Base-by-base conservation (phyloP, 805 yeast species). In the Yamadazyma ubonensis region DNA sequence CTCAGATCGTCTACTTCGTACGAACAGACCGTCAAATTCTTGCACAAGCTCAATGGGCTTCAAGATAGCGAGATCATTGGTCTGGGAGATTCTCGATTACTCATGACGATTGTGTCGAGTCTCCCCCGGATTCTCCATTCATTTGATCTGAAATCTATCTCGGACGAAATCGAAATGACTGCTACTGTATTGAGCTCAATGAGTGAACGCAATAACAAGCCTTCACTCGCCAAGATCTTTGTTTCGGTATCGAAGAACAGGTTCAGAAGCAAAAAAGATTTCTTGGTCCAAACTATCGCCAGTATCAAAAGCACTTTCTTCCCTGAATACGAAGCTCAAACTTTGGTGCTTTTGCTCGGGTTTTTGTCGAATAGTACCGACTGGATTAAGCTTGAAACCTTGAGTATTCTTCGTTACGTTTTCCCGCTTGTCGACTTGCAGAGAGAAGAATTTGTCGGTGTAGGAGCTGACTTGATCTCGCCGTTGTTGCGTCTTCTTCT, bases 401-500 rank as follows among this genome's bases (percentile, higher is more conserved):
- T 95, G 78, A 83, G 79, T 37, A 61, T 89, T 2, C 70, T 93
- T 48, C 82, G 83, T 51, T 76, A 79, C 34, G 59, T 93, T 6
- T 75, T 95, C 46, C 90, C 96, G 1, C 69, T 77, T 43, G 81
- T 89, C 11, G 90, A 93, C 53, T 66, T 90, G 38, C 80, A 78
- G 32, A 67, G 83, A 26, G 86, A 83, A 14, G 95, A 84, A 52
- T 89, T 89, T 55, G 73, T 77, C 20, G 95, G 96, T 2, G 83
- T 88, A 27, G 99, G 99, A 4, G 98, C 99, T 0, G 99, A 93
- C 55, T 67, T 93, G 38, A 86, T 93, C 5, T 84, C 96, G 1
- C 99, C 99, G 2, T 67, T 95, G 36, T 67, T 93, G 49, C 71
- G 98, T 39, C 67, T 93, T 18, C 59, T 78, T 38, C 71, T 86